Conservation (phyloP, 495 filamentous ascomycete genomes). For the Podospora anserina region DNA sequence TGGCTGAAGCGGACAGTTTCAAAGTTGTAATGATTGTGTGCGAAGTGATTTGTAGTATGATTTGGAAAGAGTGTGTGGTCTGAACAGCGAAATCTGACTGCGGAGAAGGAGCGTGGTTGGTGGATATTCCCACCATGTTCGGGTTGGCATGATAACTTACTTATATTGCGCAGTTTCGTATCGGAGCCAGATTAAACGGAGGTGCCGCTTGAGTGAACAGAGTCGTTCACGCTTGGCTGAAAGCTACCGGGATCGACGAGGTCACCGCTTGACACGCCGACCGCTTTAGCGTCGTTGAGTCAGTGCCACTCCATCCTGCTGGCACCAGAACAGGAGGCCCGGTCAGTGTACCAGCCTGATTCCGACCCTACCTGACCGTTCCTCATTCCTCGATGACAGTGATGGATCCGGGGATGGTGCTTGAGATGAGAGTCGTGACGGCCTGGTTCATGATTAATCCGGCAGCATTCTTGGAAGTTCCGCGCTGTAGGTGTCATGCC, state of each 20-base stretch:
- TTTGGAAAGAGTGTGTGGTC: neutral
- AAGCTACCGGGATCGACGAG: too few relatives aligned
- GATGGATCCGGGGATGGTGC: neutral
- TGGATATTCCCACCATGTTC: neutral
- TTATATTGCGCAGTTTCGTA: neutral
- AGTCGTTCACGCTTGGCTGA: too few relatives aligned
- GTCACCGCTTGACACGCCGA: too few relatives aligned
- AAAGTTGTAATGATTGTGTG: neutral
- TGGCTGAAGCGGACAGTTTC: slow-evolving; percentile 5
- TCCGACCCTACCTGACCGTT: neutral
- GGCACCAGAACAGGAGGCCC: neutral
- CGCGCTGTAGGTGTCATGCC: too few relatives aligned
- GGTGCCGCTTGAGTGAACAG: neutral
- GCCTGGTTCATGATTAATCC: neutral
- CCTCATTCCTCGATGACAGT: neutral
- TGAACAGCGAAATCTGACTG: neutral
- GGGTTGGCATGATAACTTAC: neutral
- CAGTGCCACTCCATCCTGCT: neutral
- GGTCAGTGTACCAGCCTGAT: neutral
- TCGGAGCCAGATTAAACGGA: neutral
- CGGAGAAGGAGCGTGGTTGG: neutral
- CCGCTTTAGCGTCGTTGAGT: neutral
- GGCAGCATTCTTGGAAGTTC: too few relatives aligned
- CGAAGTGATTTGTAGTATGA: neutral
- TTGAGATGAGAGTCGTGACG: neutral